Percentiles rank a stretch among this genome's conserved stretches.
phyloP scores from a whole-genome alignment of 345 rosid species.

The Eucalyptus pauciflora region DNA sequence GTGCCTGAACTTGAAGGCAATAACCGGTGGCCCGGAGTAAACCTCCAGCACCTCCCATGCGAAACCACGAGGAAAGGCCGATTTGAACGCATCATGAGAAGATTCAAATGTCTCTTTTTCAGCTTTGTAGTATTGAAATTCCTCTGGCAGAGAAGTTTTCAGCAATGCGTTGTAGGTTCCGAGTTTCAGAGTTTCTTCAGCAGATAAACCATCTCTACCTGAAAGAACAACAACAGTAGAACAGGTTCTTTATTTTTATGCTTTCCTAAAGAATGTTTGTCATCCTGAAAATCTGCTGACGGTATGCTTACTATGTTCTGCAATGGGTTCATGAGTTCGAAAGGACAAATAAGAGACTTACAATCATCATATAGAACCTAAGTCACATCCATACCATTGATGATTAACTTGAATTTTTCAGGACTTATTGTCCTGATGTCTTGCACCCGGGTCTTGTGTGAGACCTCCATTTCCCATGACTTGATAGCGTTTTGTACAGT shows the following conservation, averaged over 20 bases:
- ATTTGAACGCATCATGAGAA: conserved; percentile 59
- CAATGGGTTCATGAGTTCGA: background rate
- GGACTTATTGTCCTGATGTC: conserved; percentile 72
- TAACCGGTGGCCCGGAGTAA: conserved; percentile 71
- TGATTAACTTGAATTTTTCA: conserved; percentile 58
- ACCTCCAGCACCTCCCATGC: conserved; percentile 73
- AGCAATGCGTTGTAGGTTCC: conserved; percentile 76
- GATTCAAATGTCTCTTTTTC: conserved; percentile 78
- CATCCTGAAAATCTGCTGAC: background rate
- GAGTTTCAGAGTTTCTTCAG: conserved; percentile 47
- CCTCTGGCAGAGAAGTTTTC: conserved; percentile 53
- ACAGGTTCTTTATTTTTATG: background rate
- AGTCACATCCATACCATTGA: conserved; percentile 43
- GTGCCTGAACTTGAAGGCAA: conserved; percentile 77
- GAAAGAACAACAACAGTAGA: background rate
- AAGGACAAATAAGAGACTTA: background rate
- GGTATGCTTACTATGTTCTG: background rate
- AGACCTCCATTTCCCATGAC: conserved; percentile 90
- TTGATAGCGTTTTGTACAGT: conserved; percentile 76
- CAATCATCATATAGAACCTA: background rate
- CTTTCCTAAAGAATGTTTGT: background rate
- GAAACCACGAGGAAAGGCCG: conserved; percentile 83
- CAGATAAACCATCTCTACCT: conserved; percentile 71
- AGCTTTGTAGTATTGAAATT: conserved; percentile 53
- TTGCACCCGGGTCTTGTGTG: conserved; percentile 54